phyloP scores from a whole-genome alignment of 805 yeast species.

The Lachancea meyersii region DNA sequence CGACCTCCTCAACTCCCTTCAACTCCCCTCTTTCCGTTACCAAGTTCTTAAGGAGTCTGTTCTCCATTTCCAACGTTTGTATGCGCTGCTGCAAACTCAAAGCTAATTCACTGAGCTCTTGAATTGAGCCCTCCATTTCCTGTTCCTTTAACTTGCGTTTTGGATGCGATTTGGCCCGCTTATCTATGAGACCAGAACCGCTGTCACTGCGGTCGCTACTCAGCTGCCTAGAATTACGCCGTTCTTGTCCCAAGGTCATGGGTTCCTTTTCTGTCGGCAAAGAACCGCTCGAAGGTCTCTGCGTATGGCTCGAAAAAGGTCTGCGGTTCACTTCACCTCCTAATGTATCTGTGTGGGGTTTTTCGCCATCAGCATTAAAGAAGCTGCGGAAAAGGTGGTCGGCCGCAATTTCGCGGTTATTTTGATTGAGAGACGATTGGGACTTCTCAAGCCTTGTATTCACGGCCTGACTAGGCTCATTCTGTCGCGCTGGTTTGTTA shows the following conservation, averaged over 20 bases:
- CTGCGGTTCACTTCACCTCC: not conserved
- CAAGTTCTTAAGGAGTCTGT: slow-evolving; percentile 71
- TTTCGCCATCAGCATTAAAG: slow-evolving; percentile 2
- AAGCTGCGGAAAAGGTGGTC: slow-evolving; percentile 3
- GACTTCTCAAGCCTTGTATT: not conserved
- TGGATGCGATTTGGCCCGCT: slow-evolving; percentile 15
- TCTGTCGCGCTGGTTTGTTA: not conserved
- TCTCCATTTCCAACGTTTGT: slow-evolving; percentile 88
- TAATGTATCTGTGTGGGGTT: not conserved
- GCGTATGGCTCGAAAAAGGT: not conserved
- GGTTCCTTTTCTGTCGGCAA: not conserved
- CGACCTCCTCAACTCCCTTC: slow-evolving; percentile 48
- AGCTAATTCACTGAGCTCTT: slow-evolving; percentile 65
- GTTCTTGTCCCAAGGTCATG: not conserved
- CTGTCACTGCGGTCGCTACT: slow-evolving; percentile 1
- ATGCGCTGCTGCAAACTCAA: slow-evolving; percentile 62
- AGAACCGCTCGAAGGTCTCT: not conserved
- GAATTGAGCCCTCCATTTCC: slow-evolving; percentile 74
- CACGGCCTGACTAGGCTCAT: not conserved
- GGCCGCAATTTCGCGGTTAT: not conserved
- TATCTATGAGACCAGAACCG: not conserved
- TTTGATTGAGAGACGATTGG: not conserved
- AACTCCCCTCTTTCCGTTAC: slow-evolving; percentile 71
- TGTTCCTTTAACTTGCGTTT: slow-evolving; percentile 90
- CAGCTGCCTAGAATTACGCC: not conserved